Evolutionary conservation across 164 flowering plant genomes (phyloP), one percentile per base, ranked within the genome.

Genomic region (Piper longum): DNA sequence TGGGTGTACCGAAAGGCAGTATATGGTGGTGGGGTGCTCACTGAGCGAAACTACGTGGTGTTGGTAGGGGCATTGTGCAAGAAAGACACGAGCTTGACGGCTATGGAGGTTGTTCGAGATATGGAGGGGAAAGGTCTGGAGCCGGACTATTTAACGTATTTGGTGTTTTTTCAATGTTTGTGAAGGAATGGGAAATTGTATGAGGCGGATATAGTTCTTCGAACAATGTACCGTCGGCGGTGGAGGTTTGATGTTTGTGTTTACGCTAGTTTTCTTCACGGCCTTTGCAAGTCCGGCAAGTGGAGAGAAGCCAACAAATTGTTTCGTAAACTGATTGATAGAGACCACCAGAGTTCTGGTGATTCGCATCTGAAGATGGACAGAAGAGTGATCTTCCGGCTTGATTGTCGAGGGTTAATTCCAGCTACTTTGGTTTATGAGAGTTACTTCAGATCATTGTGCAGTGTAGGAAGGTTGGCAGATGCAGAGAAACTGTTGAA

Each of bases 61-160:
- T 63, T 79, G 56, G 67, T 77, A 56, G 83, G 77, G 62, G 80
- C 75, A 59, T 64, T 79, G 39, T 79, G 80, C 68, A 71, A 70
- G 63, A 45, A 65, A 51, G 61, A 72, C 57, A 70, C 67, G 45
- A 68, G 71, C 43, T 51, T 42, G 14, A 65, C 73, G 61, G 80
- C 70, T 0, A 72, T 63, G 16, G 54, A 42, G 12, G 74, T 72
- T 57, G 62, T 79, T n/a, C 43, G 18, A 8, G 74, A 56, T 26
- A 75, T 77, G 80, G 57, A 75, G 65, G 66, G 18, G 56, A 64
- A 60, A 61, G 76, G 77, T 39, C 18, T 77, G 8, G 48, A 58
- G 65, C 68, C 69, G 1, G 77, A 77, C 63, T 59, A 69, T 60
- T 8, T 75, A 48, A 77, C 71, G 5, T 75, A 71, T 54, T 45